These are phyloP conservation scores for Cucumis hystrix DNA, from an alignment of 306 rosid genomes.

Conservation along the genomic window DNA sequence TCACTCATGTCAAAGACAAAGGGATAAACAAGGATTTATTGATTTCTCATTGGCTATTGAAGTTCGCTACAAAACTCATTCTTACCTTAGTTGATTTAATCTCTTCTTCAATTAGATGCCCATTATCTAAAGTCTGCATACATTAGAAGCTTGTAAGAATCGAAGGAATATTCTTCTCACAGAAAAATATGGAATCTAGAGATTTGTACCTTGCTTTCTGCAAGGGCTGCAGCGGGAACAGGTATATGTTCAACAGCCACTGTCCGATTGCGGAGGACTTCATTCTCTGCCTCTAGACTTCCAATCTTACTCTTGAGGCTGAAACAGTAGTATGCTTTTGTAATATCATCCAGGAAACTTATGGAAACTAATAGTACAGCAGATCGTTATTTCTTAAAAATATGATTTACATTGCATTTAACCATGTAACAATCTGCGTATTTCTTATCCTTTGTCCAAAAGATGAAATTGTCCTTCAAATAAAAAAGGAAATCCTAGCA, in stretches of 20 bases:
- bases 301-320: conserved; percentile 56
- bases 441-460: background rate
- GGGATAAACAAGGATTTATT: background rate
- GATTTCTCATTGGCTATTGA: background rate
- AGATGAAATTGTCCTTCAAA: background rate
- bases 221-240: conserved; percentile 12
- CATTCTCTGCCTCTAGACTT: conserved; percentile 59
- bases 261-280: conserved; percentile 34
- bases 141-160: background rate
- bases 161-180: conserved; percentile 8
- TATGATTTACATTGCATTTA: background rate
- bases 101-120: conserved; percentile 33
- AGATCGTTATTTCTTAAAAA: background rate
- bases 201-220: conserved; percentile 34
- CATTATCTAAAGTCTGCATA: conserved; percentile 40
- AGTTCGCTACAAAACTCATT: background rate
- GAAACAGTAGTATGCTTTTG: background rate
- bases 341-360: background rate
- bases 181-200: background rate
- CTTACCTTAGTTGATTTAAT: conserved; percentile 37
- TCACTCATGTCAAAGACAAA: conserved; percentile 10
- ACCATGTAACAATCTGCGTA: background rate
- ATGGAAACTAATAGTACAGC: background rate
- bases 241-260: conserved; percentile 28
- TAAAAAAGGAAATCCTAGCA: background rate